These are phyloP conservation scores for Talaromyces piceae DNA, from an alignment of 2,329 filamentous ascomycete genomes.

Conservation along the genomic window DNA sequence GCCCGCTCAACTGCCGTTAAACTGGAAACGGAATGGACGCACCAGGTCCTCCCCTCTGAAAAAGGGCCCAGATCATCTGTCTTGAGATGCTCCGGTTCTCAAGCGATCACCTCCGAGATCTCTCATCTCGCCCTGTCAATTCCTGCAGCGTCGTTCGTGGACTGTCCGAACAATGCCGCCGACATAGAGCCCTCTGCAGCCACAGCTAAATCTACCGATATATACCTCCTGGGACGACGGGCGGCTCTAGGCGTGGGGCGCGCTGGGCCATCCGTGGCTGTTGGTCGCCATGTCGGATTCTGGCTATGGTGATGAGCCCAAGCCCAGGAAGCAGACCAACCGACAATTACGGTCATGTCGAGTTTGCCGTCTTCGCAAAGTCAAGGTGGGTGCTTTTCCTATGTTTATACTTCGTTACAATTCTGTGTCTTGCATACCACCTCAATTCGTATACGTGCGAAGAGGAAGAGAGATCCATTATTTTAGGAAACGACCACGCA, in stretches of 20 bases:
- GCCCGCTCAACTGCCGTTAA: background rate
- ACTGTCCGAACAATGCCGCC: constrained; percentile 2
- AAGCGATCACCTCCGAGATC: constrained; percentile 12
- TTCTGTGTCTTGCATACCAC: constrained; percentile 4
- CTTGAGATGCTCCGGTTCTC: background rate
- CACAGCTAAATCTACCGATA: background rate
- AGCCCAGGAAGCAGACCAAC: constrained; percentile 17
- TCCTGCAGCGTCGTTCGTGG: constrained; percentile 8
- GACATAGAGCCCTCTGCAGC: background rate
- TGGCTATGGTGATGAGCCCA: constrained; percentile 5
- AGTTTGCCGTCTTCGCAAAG: constrained; percentile 31
- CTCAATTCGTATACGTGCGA: background rate
- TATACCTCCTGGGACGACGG: background rate
- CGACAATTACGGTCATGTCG: constrained; percentile 33
- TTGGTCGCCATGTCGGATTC: constrained; percentile 3
- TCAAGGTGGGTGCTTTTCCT: constrained; percentile 24
- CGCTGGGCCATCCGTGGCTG: constrained; percentile 4
- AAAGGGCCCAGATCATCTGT: constrained; percentile 5
- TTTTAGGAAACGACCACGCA: too few species aligned
- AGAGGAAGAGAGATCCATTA: background rate
- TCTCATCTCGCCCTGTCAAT: constrained; percentile 2
- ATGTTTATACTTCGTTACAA: constrained; percentile 6
- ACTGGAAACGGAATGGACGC: background rate
- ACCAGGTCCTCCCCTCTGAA: constrained; percentile 5
- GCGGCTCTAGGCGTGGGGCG: constrained; percentile 4